A percentile compares a stretch with the other conserved stretches of the same genome.
These are phyloP conservation scores for Euphrasia confusa DNA, from an alignment of 257 asterid species.

Conservation along the genomic window DNA sequence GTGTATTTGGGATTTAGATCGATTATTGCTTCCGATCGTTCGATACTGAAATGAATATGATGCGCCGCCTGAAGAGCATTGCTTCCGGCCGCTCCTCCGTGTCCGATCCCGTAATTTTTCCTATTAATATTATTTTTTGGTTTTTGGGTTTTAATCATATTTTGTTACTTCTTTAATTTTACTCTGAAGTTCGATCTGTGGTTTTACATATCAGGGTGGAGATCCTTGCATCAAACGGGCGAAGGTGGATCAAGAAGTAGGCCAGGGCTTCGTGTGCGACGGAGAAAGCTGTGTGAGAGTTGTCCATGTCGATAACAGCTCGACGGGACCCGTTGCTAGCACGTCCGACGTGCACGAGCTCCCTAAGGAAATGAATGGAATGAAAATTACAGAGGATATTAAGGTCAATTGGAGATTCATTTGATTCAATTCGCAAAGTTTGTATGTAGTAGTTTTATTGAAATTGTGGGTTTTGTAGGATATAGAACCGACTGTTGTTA, in stretches of 20 bases:
- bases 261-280: conserved; percentile 34
- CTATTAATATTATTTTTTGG: no score
- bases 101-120: conserved; percentile 75
- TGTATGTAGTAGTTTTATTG: neutral
- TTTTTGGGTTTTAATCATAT: no score
- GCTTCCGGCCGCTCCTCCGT: conserved; percentile 92
- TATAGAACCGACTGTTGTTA: conserved; percentile 55
- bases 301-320: conserved; percentile 33
- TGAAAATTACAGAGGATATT: conserved; percentile 52
- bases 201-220: neutral
- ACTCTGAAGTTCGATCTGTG: neutral
- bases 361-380: conserved; percentile 54
- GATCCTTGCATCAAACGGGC: conserved; percentile 43
- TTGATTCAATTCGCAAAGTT: neutral
- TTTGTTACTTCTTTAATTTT: neutral
- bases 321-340: conserved; percentile 36
- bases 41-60: conserved; percentile 58
- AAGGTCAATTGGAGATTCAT: conserved; percentile 39
- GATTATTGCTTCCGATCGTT: neutral
- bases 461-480: neutral
- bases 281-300: conserved; percentile 33
- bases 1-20: conserved; percentile 1
- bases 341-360: conserved; percentile 44
- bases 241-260: conserved; percentile 55
- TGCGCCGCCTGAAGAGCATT: conserved; percentile 98